Conservation (phyloP, 75 land plant species). For the Gnetum montanum region DNA sequence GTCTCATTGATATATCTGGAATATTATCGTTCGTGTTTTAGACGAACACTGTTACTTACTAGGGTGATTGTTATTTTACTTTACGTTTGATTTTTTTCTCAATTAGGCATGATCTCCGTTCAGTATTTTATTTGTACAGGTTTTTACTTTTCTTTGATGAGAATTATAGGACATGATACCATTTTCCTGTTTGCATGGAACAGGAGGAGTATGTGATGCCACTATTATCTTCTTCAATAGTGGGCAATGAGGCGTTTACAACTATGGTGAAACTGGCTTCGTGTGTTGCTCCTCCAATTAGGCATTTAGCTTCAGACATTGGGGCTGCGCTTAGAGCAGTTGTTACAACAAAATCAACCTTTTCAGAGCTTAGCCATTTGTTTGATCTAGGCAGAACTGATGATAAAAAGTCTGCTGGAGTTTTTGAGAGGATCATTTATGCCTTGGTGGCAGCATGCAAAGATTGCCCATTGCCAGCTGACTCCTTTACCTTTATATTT, state of each 20-base stretch:
- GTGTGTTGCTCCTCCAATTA: slow-evolving; percentile 66
- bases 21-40: too few species aligned
- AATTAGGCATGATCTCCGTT: too few species aligned
- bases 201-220: slow-evolving; percentile 81
- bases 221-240: slow-evolving; percentile 67
- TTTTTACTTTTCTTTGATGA: too few species aligned
- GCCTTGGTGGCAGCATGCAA: slow-evolving; percentile 67
- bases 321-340: slow-evolving; percentile 73
- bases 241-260: slow-evolving; percentile 65
- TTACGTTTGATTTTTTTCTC: neutral
- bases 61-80: neutral
- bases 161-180: too few species aligned
- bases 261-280: slow-evolving; percentile 70
- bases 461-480: slow-evolving; percentile 85
- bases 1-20: too few species aligned
- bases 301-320: slow-evolving; percentile 76
- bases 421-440: slow-evolving; percentile 61
- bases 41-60: neutral
- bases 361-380: slow-evolving; percentile 36
- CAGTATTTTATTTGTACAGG: too few species aligned
- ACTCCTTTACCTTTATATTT: slow-evolving; percentile 77
- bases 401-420: slow-evolving; percentile 29
- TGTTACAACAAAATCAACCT: slow-evolving; percentile 24
- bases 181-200: neutral
- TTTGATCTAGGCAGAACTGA: slow-evolving; percentile 15